Evolutionary conservation across 2,329 filamentous ascomycete genomes (phyloP), one percentile per base, ranked within the genome.

Genomic region (Aspergillus sp.): DNA sequence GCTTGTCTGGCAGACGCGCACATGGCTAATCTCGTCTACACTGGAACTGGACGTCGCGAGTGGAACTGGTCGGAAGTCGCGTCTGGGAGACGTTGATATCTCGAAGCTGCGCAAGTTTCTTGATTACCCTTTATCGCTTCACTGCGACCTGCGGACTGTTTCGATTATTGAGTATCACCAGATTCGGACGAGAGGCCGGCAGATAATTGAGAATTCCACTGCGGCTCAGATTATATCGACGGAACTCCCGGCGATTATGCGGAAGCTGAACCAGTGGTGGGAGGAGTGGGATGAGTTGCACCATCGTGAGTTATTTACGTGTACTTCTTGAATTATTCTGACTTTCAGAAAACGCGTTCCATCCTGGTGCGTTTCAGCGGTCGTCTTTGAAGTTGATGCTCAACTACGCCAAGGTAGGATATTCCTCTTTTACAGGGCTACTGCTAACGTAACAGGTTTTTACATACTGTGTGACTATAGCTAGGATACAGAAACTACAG

Each of bases 161-260:
- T 71, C 62, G 8, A 71, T 73, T 2, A 72, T 73, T 41, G 71
- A 73, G 37, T 56, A 73, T 40, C 71, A 73, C 63, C 71, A 73
- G 52, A 67, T 73, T 19, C 70, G 71, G 70, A 70, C 68, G 3
- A 65, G 66, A 43, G 69, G 58, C 14, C 70, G 71, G 6, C 61
- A 68, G 5, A 65, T 68, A 2, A 66, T 73, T 14, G 71, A 73
- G 5, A 71, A 64, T 14, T 52, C 66, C 9, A 56, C 58, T n/a
- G 64, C 64, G 3, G 62, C 66, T 12, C 52, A 60, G 4, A 65
- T 72, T 15, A 68, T 73, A 55, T 70, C 21, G 51, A 58, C 9
- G 58, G 70, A 73, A 44, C 52, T 73, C 2, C 71, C 71, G 6
- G 65, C 66, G 2, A 70, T 73, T 5, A 72, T 73, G 69, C 46